These are phyloP conservation scores for Paramyrothecium roridum DNA, from an alignment of 2,329 filamentous ascomycete genomes.

Conservation along the genomic window DNA sequence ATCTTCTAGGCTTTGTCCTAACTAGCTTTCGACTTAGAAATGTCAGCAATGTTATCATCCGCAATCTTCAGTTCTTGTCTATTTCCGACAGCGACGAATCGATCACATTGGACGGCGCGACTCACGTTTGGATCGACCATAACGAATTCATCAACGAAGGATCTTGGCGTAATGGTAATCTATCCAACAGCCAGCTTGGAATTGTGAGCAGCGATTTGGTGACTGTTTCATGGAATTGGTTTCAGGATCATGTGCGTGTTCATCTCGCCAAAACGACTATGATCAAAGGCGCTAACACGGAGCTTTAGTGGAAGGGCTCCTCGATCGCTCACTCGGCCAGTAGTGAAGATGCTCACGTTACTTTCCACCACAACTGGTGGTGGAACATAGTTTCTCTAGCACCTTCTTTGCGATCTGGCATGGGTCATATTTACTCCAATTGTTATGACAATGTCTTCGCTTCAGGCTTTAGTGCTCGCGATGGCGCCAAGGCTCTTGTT, in stretches of 20 bases:
- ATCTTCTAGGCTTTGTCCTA: slow-evolving; percentile 26
- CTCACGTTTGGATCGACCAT: slow-evolving; percentile 44
- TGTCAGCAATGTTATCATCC: slow-evolving; percentile 51
- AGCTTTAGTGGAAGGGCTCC: slow-evolving; percentile 42
- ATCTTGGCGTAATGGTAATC: slow-evolving; percentile 33
- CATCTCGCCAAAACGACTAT: background rate
- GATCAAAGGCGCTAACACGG: background rate
- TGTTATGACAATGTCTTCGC: slow-evolving; percentile 40
- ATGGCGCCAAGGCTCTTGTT: slow-evolving; percentile 49
- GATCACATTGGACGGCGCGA: slow-evolving; percentile 41
- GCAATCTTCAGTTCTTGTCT: slow-evolving; percentile 49
- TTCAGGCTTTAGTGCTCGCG: slow-evolving; percentile 51
- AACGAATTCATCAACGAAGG: slow-evolving; percentile 32
- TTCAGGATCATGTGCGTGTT: slow-evolving; percentile 32
- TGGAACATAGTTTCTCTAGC: slow-evolving; percentile 56
- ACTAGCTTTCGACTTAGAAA: slow-evolving; percentile 44
- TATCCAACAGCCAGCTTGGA: slow-evolving; percentile 36
- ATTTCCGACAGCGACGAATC: slow-evolving; percentile 45
- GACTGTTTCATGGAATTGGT: slow-evolving; percentile 36
- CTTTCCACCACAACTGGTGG: slow-evolving; percentile 60
- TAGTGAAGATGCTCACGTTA: slow-evolving; percentile 56
- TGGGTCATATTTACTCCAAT: slow-evolving; percentile 42
- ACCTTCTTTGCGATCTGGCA: slow-evolving; percentile 59
- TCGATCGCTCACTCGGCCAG: slow-evolving; percentile 58
- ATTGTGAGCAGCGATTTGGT: slow-evolving; percentile 35